Percentiles rank a stretch among this genome's conserved stretches.
Evolutionary conservation across 2,329 filamentous ascomycete species (phyloP).

Genomic region (Alternaria conjuncta): DNA sequence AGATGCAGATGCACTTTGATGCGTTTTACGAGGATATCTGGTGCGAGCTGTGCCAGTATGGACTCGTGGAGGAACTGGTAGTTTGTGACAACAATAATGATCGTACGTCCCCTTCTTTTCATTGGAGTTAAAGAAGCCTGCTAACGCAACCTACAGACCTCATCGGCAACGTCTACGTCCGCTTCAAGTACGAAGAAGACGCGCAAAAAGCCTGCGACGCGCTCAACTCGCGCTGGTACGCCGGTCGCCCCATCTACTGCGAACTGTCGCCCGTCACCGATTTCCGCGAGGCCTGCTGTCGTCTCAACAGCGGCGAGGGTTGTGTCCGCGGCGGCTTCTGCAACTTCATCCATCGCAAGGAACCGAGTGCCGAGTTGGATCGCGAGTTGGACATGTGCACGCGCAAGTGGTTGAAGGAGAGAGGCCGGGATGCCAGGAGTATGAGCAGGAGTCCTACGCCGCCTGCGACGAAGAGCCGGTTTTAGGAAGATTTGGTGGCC

Average conservation of each 20-base stretch:
- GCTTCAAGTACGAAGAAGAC: conserved; percentile 99
- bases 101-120: conserved; percentile 55
- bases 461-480: conserved; percentile 61
- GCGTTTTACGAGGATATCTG: conserved; percentile 99
- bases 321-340: conserved; percentile 97
- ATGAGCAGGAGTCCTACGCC: conserved; percentile 83
- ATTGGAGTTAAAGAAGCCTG: not conserved
- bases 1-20: conserved; percentile 99
- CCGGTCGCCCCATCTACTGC: conserved; percentile 95
- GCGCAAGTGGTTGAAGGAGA: conserved; percentile 92
- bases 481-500: not conserved
- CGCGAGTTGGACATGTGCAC: conserved; percentile 84
- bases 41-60: conserved; percentile 99
- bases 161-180: conserved; percentile 98
- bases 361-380: conserved; percentile 87
- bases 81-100: conserved; percentile 99
- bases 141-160: conserved; percentile 66
- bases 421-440: conserved; percentile 84
- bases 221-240: conserved; percentile 95
- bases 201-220: conserved; percentile 93
- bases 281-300: conserved; percentile 96
- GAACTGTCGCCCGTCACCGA: conserved; percentile 96
- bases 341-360: conserved; percentile 99
- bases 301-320: conserved; percentile 91
- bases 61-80: conserved; percentile 95